These are phyloP conservation scores for Royoungia palumana DNA, from an alignment of 768 basidiomycete genomes.

Conservation along the genomic window DNA sequence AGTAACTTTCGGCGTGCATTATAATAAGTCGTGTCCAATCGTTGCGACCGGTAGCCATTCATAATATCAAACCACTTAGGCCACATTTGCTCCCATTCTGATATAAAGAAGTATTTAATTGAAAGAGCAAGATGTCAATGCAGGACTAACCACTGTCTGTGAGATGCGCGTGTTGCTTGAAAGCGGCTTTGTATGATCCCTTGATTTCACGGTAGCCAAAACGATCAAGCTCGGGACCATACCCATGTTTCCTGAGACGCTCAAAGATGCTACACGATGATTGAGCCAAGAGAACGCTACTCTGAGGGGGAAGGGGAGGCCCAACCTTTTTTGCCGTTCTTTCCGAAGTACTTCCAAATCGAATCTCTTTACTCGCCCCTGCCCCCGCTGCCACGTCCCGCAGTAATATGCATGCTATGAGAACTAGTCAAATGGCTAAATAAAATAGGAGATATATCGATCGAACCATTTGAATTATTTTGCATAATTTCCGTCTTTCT, in stretches of 20 bases:
- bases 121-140: too few relatives aligned
- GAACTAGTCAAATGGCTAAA: background rate
- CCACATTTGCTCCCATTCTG: conserved; percentile 14
- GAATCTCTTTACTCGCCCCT: background rate
- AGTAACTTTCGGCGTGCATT: conserved; percentile 1
- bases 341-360: background rate
- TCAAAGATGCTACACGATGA: conserved; percentile 5
- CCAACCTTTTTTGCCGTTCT: background rate
- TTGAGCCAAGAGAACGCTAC: background rate
- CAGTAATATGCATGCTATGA: conserved; percentile 6
- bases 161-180: conserved; percentile 2
- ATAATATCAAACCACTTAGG: background rate
- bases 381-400: background rate
- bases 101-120: background rate
- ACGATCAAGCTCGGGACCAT: background rate
- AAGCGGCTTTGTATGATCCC: background rate
- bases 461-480: background rate
- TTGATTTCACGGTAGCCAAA: background rate
- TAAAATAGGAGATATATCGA: background rate
- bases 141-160: conserved; percentile 6
- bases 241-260: conserved; percentile 6
- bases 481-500: background rate
- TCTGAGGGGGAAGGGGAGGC: background rate
- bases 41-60: background rate
- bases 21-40: background rate